phyloP scores from a whole-genome alignment of 2,329 filamentous ascomycete species.

The Talaromyces verruculosus region DNA sequence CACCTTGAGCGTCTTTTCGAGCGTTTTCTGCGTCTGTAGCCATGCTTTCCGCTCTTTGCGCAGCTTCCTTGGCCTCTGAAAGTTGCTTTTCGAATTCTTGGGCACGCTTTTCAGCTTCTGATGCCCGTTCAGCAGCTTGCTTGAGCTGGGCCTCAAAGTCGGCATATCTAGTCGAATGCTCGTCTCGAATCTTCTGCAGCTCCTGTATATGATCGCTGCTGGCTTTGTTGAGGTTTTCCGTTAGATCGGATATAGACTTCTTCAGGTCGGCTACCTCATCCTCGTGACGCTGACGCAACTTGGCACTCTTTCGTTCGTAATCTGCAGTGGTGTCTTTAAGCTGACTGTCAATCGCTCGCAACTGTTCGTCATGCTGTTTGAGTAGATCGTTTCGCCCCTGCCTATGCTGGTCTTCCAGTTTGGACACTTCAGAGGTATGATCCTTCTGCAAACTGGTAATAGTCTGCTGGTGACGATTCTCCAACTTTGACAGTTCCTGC shows the following conservation, averaged over 20 bases:
- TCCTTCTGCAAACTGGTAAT: constrained; percentile 3
- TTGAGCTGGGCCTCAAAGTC: constrained; percentile 54
- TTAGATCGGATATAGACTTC: constrained; percentile 60
- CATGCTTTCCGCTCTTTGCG: constrained; percentile 36
- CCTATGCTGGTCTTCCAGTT: constrained; percentile 51
- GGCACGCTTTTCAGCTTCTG: constrained; percentile 36
- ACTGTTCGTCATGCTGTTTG: constrained; percentile 47
- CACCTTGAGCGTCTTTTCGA: constrained; percentile 64
- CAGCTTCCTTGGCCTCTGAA: constrained; percentile 24
- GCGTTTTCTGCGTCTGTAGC: constrained; percentile 59
- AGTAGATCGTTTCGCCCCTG: constrained; percentile 43
- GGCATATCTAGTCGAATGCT: constrained; percentile 47
- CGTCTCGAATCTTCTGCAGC: constrained; percentile 56
- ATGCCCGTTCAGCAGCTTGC: constrained; percentile 39
- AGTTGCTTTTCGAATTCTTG: constrained; percentile 24
- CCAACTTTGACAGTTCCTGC: constrained; percentile 29
- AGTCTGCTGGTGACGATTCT: constrained; percentile 13
- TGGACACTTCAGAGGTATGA: constrained; percentile 66
- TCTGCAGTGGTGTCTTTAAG: constrained; percentile 46
- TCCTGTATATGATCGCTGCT: constrained; percentile 63
- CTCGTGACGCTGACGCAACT: constrained; percentile 50
- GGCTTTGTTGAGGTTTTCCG: constrained; percentile 52
- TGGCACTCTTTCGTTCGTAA: constrained; percentile 41
- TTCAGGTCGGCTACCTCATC: constrained; percentile 65
- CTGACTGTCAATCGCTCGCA: constrained; percentile 50